A percentile compares a stretch with the other conserved stretches of the same genome.
These are phyloP conservation scores for Ganoderma sinense DNA, from an alignment of 1,284 basidiomycete genomes.

Conservation along the genomic window DNA sequence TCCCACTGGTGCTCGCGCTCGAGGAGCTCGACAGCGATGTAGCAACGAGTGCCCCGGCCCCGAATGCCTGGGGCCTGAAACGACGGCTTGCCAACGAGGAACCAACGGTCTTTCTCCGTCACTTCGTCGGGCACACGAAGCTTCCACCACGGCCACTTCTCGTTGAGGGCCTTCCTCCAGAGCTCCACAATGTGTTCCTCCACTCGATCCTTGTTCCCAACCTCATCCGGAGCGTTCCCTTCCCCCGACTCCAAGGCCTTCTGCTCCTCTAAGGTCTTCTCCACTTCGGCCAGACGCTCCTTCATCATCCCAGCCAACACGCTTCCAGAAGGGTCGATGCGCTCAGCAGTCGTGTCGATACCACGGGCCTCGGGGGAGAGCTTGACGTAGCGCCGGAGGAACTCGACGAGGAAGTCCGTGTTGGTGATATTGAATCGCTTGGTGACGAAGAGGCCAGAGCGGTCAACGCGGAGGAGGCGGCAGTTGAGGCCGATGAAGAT, in stretches of 20 bases:
- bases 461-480: slow-evolving; percentile 21
- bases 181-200: slow-evolving; percentile 9
- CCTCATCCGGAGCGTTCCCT: neutral
- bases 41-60: slow-evolving; percentile 25
- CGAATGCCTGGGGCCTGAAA: slow-evolving; percentile 9
- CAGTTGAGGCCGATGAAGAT: slow-evolving; percentile 1
- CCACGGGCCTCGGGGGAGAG: slow-evolving; percentile 11
- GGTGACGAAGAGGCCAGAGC: slow-evolving; percentile 15
- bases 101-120: neutral
- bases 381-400: slow-evolving; percentile 21
- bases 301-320: neutral
- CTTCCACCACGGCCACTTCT: slow-evolving; percentile 20
- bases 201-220: neutral
- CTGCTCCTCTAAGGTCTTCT: neutral
- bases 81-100: slow-evolving; percentile 17
- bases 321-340: slow-evolving; percentile 1
- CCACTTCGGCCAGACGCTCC: neutral
- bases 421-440: slow-evolving; percentile 20
- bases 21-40: slow-evolving; percentile 15
- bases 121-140: neutral
- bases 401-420: slow-evolving; percentile 13
- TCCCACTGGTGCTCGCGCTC: neutral
- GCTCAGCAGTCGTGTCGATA: slow-evolving; percentile 17
- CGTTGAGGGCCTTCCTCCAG: slow-evolving; percentile 6
- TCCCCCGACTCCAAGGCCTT: neutral